Conservation (phyloP, 2,329 filamentous ascomycete genomes). For the Macrophomina pseudophaseolina region DNA sequence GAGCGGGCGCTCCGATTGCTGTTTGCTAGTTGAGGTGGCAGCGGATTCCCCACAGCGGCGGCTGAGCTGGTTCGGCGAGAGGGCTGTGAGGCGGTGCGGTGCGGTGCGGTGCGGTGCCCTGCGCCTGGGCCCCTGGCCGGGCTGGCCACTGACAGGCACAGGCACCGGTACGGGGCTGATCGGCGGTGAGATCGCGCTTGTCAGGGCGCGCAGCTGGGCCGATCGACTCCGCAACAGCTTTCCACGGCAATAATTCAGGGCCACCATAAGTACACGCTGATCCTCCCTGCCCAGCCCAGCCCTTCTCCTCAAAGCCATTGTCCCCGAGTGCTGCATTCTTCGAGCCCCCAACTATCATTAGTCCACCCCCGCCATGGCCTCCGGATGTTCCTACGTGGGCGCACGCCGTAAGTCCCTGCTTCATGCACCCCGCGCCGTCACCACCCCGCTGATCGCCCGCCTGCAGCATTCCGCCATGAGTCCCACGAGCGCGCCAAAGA, state of each 20-base stretch:
- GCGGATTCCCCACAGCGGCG: conserved; percentile 8
- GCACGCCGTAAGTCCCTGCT: conserved; percentile 7
- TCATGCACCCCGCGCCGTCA: background rate
- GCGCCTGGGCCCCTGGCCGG: background rate
- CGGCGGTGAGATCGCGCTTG: conserved; percentile 10
- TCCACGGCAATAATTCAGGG: background rate
- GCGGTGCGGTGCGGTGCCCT: background rate
- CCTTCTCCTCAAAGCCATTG: background rate
- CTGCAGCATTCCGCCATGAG: conserved; percentile 73
- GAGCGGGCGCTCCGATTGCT: conserved; percentile 11
- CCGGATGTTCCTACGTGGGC: conserved; percentile 13
- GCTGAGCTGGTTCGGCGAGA: background rate
- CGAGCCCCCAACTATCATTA: background rate
- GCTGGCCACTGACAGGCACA: background rate
- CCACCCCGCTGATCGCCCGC: conserved; percentile 1
- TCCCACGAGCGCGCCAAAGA: conserved; percentile 53
- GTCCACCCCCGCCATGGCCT: background rate
- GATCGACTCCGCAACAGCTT: conserved; percentile 12
- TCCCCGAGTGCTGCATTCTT: background rate
- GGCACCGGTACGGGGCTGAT: background rate
- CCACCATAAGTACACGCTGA: conserved; percentile 8
- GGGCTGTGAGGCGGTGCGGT: background rate
- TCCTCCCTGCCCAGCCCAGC: background rate
- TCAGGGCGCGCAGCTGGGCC: conserved; percentile 3
- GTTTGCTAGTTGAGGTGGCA: background rate